A percentile compares a stretch with the other conserved stretches of the same genome.
These are phyloP conservation scores for Claviceps maximensis DNA, from an alignment of 2,329 filamentous ascomycete species.

Conservation along the genomic window DNA sequence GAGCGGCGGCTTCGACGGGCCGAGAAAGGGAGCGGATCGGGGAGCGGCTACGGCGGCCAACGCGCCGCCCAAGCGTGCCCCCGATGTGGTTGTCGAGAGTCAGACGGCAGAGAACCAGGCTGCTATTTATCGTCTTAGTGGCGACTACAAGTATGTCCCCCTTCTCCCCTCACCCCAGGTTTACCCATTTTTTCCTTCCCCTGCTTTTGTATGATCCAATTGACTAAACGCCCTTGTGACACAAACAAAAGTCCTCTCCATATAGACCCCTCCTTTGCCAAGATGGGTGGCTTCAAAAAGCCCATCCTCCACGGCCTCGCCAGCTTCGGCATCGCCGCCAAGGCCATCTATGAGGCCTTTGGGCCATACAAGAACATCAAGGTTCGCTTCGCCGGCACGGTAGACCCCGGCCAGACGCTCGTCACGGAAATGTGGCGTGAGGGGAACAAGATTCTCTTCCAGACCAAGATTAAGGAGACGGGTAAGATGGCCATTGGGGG, in stretches of 20 bases:
- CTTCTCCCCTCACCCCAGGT: not conserved
- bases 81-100: constrained; percentile 75
- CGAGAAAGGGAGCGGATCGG: constrained; percentile 61
- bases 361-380: constrained; percentile 84
- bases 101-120: constrained; percentile 84
- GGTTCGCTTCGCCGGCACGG: constrained; percentile 77
- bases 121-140: constrained; percentile 81
- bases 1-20: constrained; percentile 78
- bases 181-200: not conserved
- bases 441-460: constrained; percentile 65
- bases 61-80: constrained; percentile 59
- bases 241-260: constrained; percentile 55
- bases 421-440: constrained; percentile 94
- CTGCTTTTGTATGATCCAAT: not conserved
- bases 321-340: constrained; percentile 82
- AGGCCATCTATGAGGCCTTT: constrained; percentile 76
- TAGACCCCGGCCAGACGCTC: constrained; percentile 78
- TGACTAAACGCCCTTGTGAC: not conserved
- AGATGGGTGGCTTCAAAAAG: constrained; percentile 85
- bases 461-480: constrained; percentile 82
- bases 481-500: constrained; percentile 78
- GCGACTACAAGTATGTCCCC: constrained; percentile 63
- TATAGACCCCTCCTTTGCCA: constrained; percentile 87
- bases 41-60: constrained; percentile 71
- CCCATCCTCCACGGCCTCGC: constrained; percentile 96